Base-by-base conservation (phyloP, 176 grass and related monocot genomes). In the Saccharum officinarum region DNA sequence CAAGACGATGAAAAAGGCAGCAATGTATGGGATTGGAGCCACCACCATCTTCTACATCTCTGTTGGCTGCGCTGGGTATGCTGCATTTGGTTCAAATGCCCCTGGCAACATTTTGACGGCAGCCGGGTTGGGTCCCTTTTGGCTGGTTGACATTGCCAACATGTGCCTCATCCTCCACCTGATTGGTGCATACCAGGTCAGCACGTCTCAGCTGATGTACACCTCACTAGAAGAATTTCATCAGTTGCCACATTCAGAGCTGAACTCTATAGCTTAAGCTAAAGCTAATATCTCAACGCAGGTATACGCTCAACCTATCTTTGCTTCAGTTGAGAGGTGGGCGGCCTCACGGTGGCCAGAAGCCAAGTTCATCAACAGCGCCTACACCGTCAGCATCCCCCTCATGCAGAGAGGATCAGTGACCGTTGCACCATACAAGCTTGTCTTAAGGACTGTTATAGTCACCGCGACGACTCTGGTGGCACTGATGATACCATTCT, bases 401-500 rank as follows among this genome's bases (percentile, higher is more conserved):
- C 71, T 89, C 71, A 71, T 78, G 4, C 63, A 88, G 20, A 59
- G 44, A 16, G 80, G 76, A 25, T 75, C 85, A 1, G 79, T 97
- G 42, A 94, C 76, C 22, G 85, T 97, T 28, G 79, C 89, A 1
- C 87, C 92, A 0, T 88, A 73, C 33, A 93, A 90, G 54, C 83
- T 97, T 47, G 72, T 90, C 28, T 60, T 92, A 16, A 63, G 94
- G 67, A 88, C 83, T 1, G 23, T 55, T 63, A 82, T 97, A 76
- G 90, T 97, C 10, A 23, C 90, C 0, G 30, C 85, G 0, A 97
- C 94, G 2, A 97, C 94, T 1, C 22, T 85, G 15, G 94, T 97
- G 68, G 94, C 90, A 6, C 94, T 89, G 94, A 80, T 90, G 71
- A 86, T 97, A 76, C 94, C 94, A 0, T 97, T 97, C 82, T 97